Base-by-base conservation (phyloP, 1,284 basidiomycete genomes). In the Malassezia arunalokei region DNA sequence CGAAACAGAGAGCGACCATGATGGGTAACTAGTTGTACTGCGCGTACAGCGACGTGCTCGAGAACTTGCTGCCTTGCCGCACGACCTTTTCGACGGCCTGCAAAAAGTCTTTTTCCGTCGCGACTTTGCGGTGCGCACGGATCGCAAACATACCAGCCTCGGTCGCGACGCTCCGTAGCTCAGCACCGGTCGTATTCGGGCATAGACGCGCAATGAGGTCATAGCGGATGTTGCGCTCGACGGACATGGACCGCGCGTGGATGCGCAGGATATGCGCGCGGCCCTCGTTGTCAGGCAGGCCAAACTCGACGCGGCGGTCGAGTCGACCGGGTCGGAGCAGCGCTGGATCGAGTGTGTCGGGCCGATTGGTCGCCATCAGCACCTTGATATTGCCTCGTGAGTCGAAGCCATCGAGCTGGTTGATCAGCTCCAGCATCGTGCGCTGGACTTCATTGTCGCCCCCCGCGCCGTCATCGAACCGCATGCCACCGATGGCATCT, bases 121-220 rank as follows among this genome's bases (percentile, higher is more conserved):
- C 90, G 6, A 98, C 89, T 76, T 98, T 96, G 75, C 94, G 81
- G 64, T 94, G 79, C 50, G 90, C 87, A 56, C 94, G 84, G 66
- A 99, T 99, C 1, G 94, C 92, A 76, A 95, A 99, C 94, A 99
- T 98, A 39, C 94, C 94, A 32, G 94, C 94, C 57, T 96, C 94
- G 14, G 94, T 98, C 8, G 91, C 91, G 8, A 98, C 92, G 27
- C 87, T 90, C 47, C 91, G 83, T 56, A 99, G 76, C 76, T 99
- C 94, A 24, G 94, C 94, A 61, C 94, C 94, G 3, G 94, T 96
- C 1, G 92, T 91, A 73, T 95, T 96, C 15, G 94, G 92, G 75
- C 94, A 99, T 54, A 98, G 77, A 32, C 94, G 83, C 17, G 92
- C 91, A 66, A 99, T 94, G 38, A 99, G 81, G 71, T 96, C 91